Percentiles rank a stretch among this genome's conserved stretches.
Conservation (phyloP, 345 rosid species). For the Camelina sativa region DNA sequence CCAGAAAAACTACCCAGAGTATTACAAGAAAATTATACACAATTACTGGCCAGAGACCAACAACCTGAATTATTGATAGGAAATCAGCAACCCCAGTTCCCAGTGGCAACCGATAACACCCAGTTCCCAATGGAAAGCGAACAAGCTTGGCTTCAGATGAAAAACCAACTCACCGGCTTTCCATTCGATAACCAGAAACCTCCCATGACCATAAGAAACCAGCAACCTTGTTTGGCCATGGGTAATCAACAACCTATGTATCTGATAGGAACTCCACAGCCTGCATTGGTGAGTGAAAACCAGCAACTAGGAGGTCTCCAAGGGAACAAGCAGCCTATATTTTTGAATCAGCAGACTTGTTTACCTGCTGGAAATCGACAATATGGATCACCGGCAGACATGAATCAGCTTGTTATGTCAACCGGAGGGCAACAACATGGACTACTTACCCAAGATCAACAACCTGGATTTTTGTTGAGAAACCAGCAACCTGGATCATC, state of each 20-base stretch:
- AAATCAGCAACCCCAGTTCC: conserved; percentile 39
- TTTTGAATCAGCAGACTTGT: conserved; percentile 34
- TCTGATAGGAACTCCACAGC: conserved; percentile 35
- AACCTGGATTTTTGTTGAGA: conserved; percentile 23
- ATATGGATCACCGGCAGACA: conserved; percentile 12
- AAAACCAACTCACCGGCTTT: conserved; percentile 33
- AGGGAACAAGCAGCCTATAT: conserved; percentile 31
- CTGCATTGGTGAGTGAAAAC: conserved; percentile 31
- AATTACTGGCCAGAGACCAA: conserved; percentile 23
- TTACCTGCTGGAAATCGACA: conserved; percentile 30
- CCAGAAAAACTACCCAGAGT: conserved; percentile 4
- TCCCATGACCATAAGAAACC: conserved; percentile 36
- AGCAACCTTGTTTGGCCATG: conserved; percentile 43
- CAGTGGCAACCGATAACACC: conserved; percentile 23
- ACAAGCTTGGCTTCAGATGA: conserved; percentile 41
- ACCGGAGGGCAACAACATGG: conserved; percentile 46
- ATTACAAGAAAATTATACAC: too few relatives aligned
- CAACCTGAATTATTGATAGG: conserved; percentile 29
- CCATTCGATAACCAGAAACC: conserved; percentile 43
- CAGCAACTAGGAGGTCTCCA: conserved; percentile 36
- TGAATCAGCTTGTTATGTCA: conserved; percentile 36
- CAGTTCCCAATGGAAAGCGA: conserved; percentile 25
- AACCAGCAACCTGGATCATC: conserved; percentile 45
- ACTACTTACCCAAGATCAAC: conserved; percentile 17
- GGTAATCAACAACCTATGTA: conserved; percentile 34